Conservation (phyloP, 208 protist genomes). For the Leishmania mexicana region DNA sequence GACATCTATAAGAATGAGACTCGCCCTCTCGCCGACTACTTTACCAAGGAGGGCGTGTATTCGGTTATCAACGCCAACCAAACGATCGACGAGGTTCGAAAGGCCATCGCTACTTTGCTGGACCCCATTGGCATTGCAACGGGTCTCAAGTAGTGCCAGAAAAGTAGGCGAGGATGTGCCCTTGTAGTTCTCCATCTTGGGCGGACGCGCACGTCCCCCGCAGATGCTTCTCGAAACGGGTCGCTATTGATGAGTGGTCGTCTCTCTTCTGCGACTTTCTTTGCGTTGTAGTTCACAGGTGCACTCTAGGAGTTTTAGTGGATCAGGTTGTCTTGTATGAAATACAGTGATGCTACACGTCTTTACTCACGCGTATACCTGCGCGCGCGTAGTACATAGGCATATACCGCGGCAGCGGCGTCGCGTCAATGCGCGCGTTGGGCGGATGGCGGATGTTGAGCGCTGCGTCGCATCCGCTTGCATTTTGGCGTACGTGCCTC, state of each 20-base stretch:
- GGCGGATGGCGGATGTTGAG: not conserved
- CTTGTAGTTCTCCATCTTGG: not conserved
- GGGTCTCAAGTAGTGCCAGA: constrained; percentile 45
- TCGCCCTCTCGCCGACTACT: constrained; percentile 88
- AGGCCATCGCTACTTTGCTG: constrained; percentile 55
- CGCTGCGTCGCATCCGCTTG: not conserved
- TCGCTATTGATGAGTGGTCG: too few relatives aligned
- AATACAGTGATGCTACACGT: not conserved
- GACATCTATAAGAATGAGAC: constrained; percentile 89
- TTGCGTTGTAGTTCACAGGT: not conserved
- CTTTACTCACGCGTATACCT: not conserved
- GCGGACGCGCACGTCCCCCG: too few relatives aligned
- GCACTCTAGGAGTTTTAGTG: constrained; percentile 1
- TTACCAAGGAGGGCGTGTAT: constrained; percentile 66
- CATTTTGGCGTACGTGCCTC: not conserved
- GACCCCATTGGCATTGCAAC: constrained; percentile 74
- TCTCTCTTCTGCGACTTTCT: not conserved
- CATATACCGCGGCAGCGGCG: not conserved
- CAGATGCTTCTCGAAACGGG: not conserved
- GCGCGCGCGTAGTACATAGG: not conserved
- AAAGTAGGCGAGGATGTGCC: not conserved
- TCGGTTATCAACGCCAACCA: constrained; percentile 75
- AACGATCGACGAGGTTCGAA: constrained; percentile 68
- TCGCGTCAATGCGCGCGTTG: not conserved
- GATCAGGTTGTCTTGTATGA: not conserved